A percentile compares a stretch with the other conserved stretches of the same genome.
These are phyloP conservation scores for Candida berthetii DNA, from an alignment of 805 yeast species.

Conservation along the genomic window DNA sequence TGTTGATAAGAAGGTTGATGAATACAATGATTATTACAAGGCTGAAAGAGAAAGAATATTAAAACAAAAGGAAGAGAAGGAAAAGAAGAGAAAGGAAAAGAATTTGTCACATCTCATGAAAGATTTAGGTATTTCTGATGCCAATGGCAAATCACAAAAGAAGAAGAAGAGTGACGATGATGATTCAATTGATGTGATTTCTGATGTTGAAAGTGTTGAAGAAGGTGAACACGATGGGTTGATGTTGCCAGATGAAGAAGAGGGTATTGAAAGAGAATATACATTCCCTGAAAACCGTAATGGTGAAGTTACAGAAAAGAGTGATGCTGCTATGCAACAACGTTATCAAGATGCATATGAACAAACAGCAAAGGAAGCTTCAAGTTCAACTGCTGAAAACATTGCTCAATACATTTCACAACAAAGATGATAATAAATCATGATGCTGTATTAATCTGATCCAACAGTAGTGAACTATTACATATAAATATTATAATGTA, in stretches of 20 bases:
- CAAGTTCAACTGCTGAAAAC: conserved; percentile 63
- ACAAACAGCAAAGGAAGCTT: conserved; percentile 50
- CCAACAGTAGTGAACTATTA: too few species aligned
- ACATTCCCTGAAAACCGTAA: conserved; percentile 64
- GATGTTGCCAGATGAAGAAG: conserved; percentile 36
- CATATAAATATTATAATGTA: too few species aligned
- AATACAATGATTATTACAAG: conserved; percentile 76
- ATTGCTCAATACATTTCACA: conserved; percentile 54
- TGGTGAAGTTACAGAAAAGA: conserved; percentile 46
- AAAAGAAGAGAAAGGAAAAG: conserved; percentile 63
- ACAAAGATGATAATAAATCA: not conserved
- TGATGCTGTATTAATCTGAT: too few species aligned
- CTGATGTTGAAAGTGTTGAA: conserved; percentile 45
- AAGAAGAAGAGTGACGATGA: conserved; percentile 29
- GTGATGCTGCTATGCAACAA: conserved; percentile 45
- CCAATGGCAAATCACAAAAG: conserved; percentile 8
- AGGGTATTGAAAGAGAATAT: conserved; percentile 59
- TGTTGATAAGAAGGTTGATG: conserved; percentile 80
- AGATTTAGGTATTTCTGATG: conserved; percentile 68
- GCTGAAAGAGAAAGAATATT: conserved; percentile 81
- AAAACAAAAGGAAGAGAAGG: conserved; percentile 71
- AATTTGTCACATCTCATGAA: conserved; percentile 72
- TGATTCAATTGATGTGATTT: conserved; percentile 43
- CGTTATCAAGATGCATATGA: conserved; percentile 74
- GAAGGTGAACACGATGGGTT: conserved; percentile 37